phyloP scores from a whole-genome alignment of 2,329 filamentous ascomycete species.

The Rhexocercosporidium sp. region DNA sequence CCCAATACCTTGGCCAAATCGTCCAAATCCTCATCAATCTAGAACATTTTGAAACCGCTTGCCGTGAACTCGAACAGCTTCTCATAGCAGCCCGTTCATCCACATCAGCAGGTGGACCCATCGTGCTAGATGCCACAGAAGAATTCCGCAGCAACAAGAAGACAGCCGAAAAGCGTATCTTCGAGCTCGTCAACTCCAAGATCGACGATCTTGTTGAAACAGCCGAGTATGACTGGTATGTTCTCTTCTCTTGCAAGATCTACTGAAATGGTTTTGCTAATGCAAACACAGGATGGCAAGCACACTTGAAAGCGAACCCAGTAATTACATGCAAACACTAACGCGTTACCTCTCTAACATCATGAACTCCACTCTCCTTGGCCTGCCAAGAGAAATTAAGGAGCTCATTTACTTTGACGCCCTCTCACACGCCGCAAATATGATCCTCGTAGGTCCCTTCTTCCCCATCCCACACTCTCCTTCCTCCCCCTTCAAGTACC shows the following conservation, averaged over 20 bases:
- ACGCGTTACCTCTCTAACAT: constrained; percentile 94
- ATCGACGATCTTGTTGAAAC: constrained; percentile 98
- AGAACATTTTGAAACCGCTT: constrained; percentile 95
- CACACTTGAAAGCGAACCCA: constrained; percentile 72
- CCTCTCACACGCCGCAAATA: constrained; percentile 85
- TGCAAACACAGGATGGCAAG: constrained; percentile 55
- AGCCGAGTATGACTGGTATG: constrained; percentile 92
- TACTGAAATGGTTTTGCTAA: neutral
- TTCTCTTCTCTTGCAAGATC: constrained; percentile 1
- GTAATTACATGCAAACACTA: constrained; percentile 93
- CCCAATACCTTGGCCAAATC: constrained; percentile 95
- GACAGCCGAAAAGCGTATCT: constrained; percentile 95
- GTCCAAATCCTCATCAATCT: constrained; percentile 98
- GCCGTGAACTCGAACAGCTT: constrained; percentile 84
- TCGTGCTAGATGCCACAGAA: constrained; percentile 81
- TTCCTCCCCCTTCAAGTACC: too few relatives aligned
- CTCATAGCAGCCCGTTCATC: constrained; percentile 85
- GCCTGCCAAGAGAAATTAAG: constrained; percentile 94
- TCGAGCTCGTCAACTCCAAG: constrained; percentile 97
- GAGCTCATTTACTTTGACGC: constrained; percentile 98
- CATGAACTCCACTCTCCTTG: constrained; percentile 92
- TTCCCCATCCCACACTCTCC: neutral
- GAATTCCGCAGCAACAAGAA: constrained; percentile 91
- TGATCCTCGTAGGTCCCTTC: constrained; percentile 69
- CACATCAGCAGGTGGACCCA: constrained; percentile 77